These are phyloP conservation scores for Pyrenochaeta sp. DNA, from an alignment of 2,329 filamentous ascomycete genomes.

Conservation along the genomic window DNA sequence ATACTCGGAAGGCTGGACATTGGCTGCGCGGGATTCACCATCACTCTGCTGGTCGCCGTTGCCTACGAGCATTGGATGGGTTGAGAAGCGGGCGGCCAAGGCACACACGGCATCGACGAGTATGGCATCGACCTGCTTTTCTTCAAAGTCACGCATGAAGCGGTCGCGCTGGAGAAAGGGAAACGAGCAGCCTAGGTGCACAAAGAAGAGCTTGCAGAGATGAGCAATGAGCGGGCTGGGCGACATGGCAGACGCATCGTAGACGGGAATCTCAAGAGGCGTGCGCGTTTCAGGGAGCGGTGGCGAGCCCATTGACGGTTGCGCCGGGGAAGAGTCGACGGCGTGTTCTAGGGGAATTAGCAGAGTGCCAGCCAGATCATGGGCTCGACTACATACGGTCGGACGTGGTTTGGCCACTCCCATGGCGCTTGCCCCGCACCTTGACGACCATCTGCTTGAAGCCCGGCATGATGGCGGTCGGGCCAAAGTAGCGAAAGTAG, in stretches of 20 bases:
- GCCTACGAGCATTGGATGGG: constrained; percentile 61
- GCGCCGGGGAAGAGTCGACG: constrained; percentile 47
- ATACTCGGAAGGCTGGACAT: constrained; percentile 66
- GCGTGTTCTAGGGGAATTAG: constrained; percentile 26
- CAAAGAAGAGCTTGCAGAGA: constrained; percentile 82
- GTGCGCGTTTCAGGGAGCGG: constrained; percentile 51
- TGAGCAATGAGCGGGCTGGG: constrained; percentile 79
- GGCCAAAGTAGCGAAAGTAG: constrained; percentile 90
- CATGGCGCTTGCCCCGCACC: constrained; percentile 71
- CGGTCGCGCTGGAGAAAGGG: constrained; percentile 79
- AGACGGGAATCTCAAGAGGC: constrained; percentile 67
- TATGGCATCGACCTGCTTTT: constrained; percentile 83
- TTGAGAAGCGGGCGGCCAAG: constrained; percentile 81
- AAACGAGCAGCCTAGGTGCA: constrained; percentile 84
- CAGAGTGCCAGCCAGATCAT: neutral
- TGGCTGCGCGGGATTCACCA: constrained; percentile 20
- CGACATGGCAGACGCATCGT: constrained; percentile 76
- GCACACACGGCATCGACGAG: constrained; percentile 88
- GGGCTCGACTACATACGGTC: constrained; percentile 44
- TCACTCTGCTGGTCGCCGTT: constrained; percentile 59
- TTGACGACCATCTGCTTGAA: constrained; percentile 93
- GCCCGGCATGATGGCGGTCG: constrained; percentile 88
- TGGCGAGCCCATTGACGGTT: constrained; percentile 38
- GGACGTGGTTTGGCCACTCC: constrained; percentile 66
- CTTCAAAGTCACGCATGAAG: constrained; percentile 78